Evolutionary conservation across 148 eudicot species (phyloP).

Genomic region (Diospyros kaki): DNA sequence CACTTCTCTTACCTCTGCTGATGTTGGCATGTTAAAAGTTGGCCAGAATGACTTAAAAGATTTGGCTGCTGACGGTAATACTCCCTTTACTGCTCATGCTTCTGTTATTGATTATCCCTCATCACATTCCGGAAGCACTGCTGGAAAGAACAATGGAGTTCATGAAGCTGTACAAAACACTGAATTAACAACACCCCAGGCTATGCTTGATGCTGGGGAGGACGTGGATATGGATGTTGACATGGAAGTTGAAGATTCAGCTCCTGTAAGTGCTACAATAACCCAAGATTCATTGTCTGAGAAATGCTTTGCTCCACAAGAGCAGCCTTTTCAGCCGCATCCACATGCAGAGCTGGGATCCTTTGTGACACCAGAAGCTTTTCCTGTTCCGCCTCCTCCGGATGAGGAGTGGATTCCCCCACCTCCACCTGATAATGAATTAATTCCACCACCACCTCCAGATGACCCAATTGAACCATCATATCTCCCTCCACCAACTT

Average conservation of each 20-base stretch:
- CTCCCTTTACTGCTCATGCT: conserved; percentile 14
- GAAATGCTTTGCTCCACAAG: conserved; percentile 15
- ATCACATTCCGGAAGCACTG: conserved; percentile 17
- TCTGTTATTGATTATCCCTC: conserved; percentile 11
- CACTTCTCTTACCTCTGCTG: conserved; percentile 17
- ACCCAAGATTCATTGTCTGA: conserved; percentile 10
- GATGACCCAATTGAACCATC: conserved; percentile 66
- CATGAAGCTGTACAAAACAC: conserved; percentile 18
- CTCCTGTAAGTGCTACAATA: conserved; percentile 17
- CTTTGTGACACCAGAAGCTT: conserved; percentile 25
- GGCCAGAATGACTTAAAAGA: conserved; percentile 19
- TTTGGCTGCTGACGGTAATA: conserved; percentile 18
- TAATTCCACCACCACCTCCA: conserved; percentile 93
- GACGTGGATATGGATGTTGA: conserved; percentile 96
- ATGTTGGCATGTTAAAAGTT: conserved; percentile 10
- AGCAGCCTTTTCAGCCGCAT: conserved; percentile 28
- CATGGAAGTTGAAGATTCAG: conserved; percentile 86
- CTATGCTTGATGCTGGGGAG: conserved; percentile 33
- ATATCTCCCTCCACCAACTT: conserved; percentile 39
- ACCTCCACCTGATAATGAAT: conserved; percentile 89
- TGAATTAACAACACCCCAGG: conserved; percentile 27
- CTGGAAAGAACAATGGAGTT: conserved; percentile 25
- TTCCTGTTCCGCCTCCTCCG: conserved; percentile 65
- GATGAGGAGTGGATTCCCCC: conserved; percentile 88
- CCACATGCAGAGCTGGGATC: conserved; percentile 22